These are phyloP conservation scores for Fragaria nilgerrensis DNA, from an alignment of 306 rosid species.

Conservation along the genomic window DNA sequence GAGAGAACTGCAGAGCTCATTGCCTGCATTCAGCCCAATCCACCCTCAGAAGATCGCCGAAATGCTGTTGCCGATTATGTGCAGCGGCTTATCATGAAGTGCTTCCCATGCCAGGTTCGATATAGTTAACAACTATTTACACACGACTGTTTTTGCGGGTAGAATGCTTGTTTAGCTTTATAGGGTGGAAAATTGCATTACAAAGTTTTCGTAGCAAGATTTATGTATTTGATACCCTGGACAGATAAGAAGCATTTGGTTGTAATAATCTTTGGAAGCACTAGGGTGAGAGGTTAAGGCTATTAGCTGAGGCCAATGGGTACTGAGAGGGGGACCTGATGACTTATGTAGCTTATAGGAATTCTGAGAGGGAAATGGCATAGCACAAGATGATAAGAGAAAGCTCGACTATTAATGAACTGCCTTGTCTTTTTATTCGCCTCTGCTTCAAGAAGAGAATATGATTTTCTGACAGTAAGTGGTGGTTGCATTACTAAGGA, in stretches of 20 bases:
- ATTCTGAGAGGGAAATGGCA: neutral
- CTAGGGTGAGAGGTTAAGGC: neutral
- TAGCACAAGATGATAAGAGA: neutral
- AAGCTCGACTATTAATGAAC: neutral
- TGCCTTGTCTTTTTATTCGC: neutral
- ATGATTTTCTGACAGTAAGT: neutral
- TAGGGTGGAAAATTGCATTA: neutral
- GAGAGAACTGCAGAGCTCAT: constrained; percentile 86
- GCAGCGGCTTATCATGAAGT: constrained; percentile 64
- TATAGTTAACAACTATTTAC: neutral
- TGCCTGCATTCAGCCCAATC: constrained; percentile 91
- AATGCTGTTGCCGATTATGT: constrained; percentile 85
- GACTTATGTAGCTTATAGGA: neutral
- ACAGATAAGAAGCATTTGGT: neutral
- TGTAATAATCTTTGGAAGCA: neutral
- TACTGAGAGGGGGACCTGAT: neutral
- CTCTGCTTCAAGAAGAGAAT: neutral
- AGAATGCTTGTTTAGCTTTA: constrained; percentile 15
- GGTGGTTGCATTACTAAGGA: neutral
- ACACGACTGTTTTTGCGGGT: neutral
- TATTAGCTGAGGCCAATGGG: neutral
- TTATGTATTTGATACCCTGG: neutral
- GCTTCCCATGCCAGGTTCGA: constrained; percentile 93
- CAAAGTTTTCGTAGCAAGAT: neutral
- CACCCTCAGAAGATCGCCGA: constrained; percentile 75